Evolutionary conservation across 129 eudicot genomes (phyloP), one percentile per base, ranked within the genome.

Genomic region (Flaveria brownii): DNA sequence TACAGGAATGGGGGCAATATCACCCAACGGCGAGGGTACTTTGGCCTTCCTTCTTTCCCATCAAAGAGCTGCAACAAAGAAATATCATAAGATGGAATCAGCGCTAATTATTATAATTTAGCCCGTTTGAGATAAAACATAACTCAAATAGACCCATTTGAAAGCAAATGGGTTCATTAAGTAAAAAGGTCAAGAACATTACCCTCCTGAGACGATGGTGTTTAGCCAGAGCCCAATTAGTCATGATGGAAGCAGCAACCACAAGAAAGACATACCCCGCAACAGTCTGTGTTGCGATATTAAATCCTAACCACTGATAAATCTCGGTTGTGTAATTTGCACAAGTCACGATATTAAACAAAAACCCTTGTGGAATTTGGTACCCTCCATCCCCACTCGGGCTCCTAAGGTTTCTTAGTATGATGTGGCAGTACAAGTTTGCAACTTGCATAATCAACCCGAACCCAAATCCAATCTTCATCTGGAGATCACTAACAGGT

Each of bases 21-120:
- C 41, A 94, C 94, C 99, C 99, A 91, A 80, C 99, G 80, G 57
- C 96, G 86, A 46, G 99, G 96, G 75, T 94, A 94, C 89, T 87
- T 94, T 10, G 99, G 97, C 46, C 87, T 85, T 85, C 99, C 99
- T 6, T 94, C 99, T 82, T 94, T 94, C 55, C 99, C 99, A 74
- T 94, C 97, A 75, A 94, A 94, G 55, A 94, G 89, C 99, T 94
- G 88, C 85, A 71, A 77, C 43, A 67, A 17, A 43, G 3, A 71
- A 12, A 64, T n/a, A 36, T 9, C 10, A 78, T 68, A 59, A 18
- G n/a, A 78, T 26, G 26, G n/a, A 25, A 71, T 60, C 51, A 75
- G 45, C 15, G 51, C 22, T 66, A 41, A 39, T 66, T 2, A 16
- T 39, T 41, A 36, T n/a, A 16, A 9, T 66, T 41, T n/a, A 10